These are phyloP conservation scores for Xylaria sp. DNA, from an alignment of 2,329 filamentous ascomycete species.

Conservation along the genomic window DNA sequence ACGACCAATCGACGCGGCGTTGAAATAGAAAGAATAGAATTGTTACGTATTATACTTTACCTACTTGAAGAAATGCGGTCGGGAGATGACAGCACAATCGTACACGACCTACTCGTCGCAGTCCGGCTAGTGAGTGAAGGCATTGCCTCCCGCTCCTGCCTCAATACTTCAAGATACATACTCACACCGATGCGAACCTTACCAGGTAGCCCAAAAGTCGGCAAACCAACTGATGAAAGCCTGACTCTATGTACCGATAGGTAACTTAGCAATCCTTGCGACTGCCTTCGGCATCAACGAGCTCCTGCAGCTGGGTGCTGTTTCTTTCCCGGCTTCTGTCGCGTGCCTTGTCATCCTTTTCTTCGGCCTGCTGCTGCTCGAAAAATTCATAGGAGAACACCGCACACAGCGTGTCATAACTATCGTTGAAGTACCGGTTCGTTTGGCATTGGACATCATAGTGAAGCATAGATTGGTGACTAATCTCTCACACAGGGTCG, in stretches of 20 bases:
- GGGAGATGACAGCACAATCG: background rate
- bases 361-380: slow-evolving; percentile 52
- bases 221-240: slow-evolving; percentile 38
- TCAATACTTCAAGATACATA: too few relatives aligned
- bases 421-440: slow-evolving; percentile 60
- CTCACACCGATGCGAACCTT: background rate
- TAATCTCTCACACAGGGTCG: slow-evolving; percentile 49
- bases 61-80: background rate
- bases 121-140: slow-evolving; percentile 3
- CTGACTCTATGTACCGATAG: slow-evolving; percentile 59
- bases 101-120: slow-evolving; percentile 3
- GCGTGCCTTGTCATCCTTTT: slow-evolving; percentile 63
- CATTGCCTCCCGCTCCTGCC: background rate
- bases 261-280: slow-evolving; percentile 48
- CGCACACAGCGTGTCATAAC: slow-evolving; percentile 54
- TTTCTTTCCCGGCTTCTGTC: slow-evolving; percentile 65
- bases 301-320: slow-evolving; percentile 51
- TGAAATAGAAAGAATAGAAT: background rate
- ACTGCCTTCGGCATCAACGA: slow-evolving; percentile 52
- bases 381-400: slow-evolving; percentile 54
- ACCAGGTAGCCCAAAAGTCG: slow-evolving; percentile 31
- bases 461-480: background rate
- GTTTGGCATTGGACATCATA: slow-evolving; percentile 26
- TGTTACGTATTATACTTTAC: background rate
- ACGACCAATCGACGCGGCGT: background rate